Base-by-base conservation (phyloP, 1,139 yeast genomes). In the Entelexis sorbosivorans region DNA sequence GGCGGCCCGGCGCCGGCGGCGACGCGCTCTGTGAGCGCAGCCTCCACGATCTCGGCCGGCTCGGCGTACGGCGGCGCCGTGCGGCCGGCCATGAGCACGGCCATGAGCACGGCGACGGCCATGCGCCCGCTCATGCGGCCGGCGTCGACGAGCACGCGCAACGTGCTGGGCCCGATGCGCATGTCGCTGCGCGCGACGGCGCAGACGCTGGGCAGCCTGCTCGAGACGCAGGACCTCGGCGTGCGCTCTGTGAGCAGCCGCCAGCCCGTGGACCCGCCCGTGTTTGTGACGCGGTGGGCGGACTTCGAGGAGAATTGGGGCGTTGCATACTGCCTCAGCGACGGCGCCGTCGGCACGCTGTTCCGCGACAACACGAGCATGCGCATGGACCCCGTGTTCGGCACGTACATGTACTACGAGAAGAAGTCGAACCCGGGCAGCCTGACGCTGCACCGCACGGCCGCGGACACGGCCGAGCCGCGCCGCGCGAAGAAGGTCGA, bases 281-380 rank as follows among this genome's bases (percentile, higher is more conserved):
- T 35, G n/a, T 48, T 54, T 17, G 47, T 91, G 48, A 83, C 94
- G 57, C 89, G 89, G 66, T 93, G 99, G 99, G 98, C 93, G 31
- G 98, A 93, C 66, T 91, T 91, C 66, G 85, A 96, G 39, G 88
- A 89, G 69, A 87, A 85, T 64, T 94, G 89, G 67, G 99, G 99
- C 0, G 83, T 93, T 63, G 86, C 96, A 7, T 91, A 91, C 66
- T 96, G 91, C 66, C 71, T 91, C 52, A 85, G 91, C 33, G 84
- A 89, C 52, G 93, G 88, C 55, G 87, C 85, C 60, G 85, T 87
- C 56, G 97, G 97, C n/a, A 96, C 88, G 10, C 73, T 84, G 53
- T 88, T 87, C 67, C 85, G 86, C 61, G 91, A 85, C 62, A 84
- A 85, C 32, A 81, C 84, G 53, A 82, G 95, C 10, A 77, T 88